Evolutionary conservation across 139 green algal genomes (phyloP), one percentile per base, ranked within the genome.

Genomic region (Spirogloea muscicola): DNA sequence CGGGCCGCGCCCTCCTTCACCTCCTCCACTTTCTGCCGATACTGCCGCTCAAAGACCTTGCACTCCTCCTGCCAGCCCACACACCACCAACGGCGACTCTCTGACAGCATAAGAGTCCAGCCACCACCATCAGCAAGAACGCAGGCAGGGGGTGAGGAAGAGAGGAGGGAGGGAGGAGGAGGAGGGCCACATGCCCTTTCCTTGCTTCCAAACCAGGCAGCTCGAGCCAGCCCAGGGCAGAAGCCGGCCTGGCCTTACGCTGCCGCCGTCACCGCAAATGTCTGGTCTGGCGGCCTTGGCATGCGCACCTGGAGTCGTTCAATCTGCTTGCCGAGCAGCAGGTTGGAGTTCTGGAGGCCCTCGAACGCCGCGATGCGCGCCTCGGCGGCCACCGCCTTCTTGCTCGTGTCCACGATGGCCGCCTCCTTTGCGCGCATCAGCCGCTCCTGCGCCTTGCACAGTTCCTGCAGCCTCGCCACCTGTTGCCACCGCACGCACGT

Each of bases 41-140:
- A 62, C 21, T 75, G 33, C 27, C 41, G 60, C 43, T 79, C 70
- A 18, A 79, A 37, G 10, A 59, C 75, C 60, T 61, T 77, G 48
- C 75, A 75, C 29, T 79, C 70, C 2, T 79, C 70, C 70, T 79
- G 67, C 67, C n/a, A n/a, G n/a, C n/a, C n/a, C n/a, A n/a, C n/a
- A n/a, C n/a, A n/a, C n/a, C n/a, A n/a, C n/a, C n/a, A n/a, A n/a
- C n/a, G n/a, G n/a, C n/a, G n/a, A n/a, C n/a, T n/a, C n/a, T n/a
- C n/a, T n/a, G n/a, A n/a, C n/a, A n/a, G n/a, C n/a, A n/a, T n/a
- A n/a, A n/a, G n/a, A n/a, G n/a, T n/a, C n/a, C n/a, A n/a, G n/a
- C n/a, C n/a, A n/a, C n/a, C n/a, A n/a, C n/a, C n/a, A n/a, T n/a
- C n/a, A n/a, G n/a, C n/a, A n/a, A n/a, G n/a, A n/a, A n/a, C n/a